Evolutionary conservation across 306 rosid species (phyloP), one percentile per base, ranked within the genome.

Genomic region (Calophaca sinica): DNA sequence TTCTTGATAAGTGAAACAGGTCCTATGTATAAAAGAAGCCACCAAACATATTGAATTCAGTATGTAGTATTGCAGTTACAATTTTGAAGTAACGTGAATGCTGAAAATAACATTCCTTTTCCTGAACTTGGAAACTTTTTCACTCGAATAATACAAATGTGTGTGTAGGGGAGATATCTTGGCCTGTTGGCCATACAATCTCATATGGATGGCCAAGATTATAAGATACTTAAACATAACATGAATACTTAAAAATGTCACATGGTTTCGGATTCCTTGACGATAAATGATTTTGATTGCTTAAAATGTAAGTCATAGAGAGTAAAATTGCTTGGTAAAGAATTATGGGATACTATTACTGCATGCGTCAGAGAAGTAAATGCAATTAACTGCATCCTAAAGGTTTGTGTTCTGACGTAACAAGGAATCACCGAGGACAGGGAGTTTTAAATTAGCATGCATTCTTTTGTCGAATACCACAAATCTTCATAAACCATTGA

Each of bases 41-140:
- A 62, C 28, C 32, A 52, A 20, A 52, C 11, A 72, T 42, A 45
- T 53, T 72, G 44, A 79, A 41, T 42, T 79, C 32, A 62, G 48
- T 35, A 79, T 33, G 36, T 4, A 33, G 36, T 33, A 33, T 33
- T 70, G 11, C 66, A 4, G 53, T 44, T 41, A 55, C 53, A 46
- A 3, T 14, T 52, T 11, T 51, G 38, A 63, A 33, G 79, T 38
- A 66, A 72, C 15, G 29, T 62, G 70, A 57, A 72, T 52, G 73
- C 20, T 8, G 38, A 70, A 78, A 51, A 41, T 15, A 71, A 71
- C 67, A 64, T 31, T 76, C 35, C 13, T 44, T 42, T 66, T 44
- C 44, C 50, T 9, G 32, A 15, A 52, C 58, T 13, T 50, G 55
- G 28, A 52, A 15, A 15, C 58, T 52, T 52, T 52, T 15, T 52